A percentile compares a stretch with the other conserved stretches of the same genome.
Evolutionary conservation across 106 monocot species (phyloP).

Genomic region (Hemerocallis citrina): DNA sequence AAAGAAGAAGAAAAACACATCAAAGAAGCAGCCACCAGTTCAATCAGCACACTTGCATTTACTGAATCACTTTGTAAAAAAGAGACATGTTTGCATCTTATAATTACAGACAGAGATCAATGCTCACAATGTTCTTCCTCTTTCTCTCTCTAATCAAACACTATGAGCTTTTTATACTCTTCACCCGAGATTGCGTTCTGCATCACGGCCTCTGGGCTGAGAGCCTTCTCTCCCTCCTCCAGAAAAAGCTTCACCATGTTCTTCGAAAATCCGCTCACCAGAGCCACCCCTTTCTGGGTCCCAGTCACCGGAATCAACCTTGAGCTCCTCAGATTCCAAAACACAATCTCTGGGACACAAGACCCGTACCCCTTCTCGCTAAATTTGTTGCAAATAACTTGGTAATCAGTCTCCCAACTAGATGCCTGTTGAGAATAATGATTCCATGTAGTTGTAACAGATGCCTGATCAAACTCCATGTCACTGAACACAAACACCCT

Average conservation of each 20-base stretch:
- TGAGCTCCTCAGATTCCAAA: conserved; percentile 49
- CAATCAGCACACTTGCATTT: no score
- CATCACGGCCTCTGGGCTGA: conserved; percentile 23
- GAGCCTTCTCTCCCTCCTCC: conserved; percentile 15
- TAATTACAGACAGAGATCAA: no score
- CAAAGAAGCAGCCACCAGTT: no score
- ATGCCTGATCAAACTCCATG: conserved; percentile 66
- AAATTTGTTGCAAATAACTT: conserved; percentile 47
- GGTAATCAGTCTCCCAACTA: conserved; percentile 72
- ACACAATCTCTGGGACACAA: conserved; percentile 36
- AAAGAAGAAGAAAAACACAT: no score
- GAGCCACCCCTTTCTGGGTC: conserved; percentile 28
- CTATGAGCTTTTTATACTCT: conserved; percentile 33
- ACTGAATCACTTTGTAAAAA: no score
- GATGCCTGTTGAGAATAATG: no score
- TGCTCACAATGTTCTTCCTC: no score
- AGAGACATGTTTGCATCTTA: no score
- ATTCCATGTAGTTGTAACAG: no score
- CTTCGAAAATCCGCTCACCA: conserved; percentile 47
- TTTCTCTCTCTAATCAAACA: conserved; percentile 49
- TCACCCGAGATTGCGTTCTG: conserved; percentile 28
- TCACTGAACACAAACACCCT: conserved; percentile 70
- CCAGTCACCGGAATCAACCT: conserved; percentile 21
- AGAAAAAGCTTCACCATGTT: conserved; percentile 36
- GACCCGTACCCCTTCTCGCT: conserved; percentile 17